These are phyloP conservation scores for Rhinocladiella similis DNA, from an alignment of 2,329 filamentous ascomycete genomes.

Conservation along the genomic window DNA sequence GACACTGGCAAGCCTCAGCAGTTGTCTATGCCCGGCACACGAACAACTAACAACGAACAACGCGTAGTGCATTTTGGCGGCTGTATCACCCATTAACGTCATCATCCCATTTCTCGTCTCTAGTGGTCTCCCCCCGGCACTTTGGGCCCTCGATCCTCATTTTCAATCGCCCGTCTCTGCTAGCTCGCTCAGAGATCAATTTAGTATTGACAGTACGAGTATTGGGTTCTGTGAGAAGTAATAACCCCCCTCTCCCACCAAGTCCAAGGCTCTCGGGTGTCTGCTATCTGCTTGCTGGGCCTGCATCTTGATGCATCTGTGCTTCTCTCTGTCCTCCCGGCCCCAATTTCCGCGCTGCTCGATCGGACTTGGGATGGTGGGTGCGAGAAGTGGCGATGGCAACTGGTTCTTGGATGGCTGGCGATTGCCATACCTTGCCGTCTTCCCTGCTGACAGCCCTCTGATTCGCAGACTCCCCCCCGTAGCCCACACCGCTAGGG, in stretches of 20 bases:
- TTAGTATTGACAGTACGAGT: too few species aligned
- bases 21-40: background rate
- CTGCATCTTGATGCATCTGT: too few species aligned
- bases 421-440: constrained; percentile 24
- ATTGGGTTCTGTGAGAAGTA: too few species aligned
- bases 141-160: constrained; percentile 1
- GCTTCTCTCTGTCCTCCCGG: constrained; percentile 3
- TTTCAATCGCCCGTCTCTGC: background rate
- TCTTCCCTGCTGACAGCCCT: constrained; percentile 22
- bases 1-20: background rate
- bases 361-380: constrained; percentile 15
- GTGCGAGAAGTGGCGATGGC: constrained; percentile 19
- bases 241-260: too few species aligned
- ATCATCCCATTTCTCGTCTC: constrained; percentile 7
- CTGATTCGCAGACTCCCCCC: constrained; percentile 24
- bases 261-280: too few species aligned
- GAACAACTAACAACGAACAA: background rate
- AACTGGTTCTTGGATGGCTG: constrained; percentile 18
- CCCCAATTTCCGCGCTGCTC: constrained; percentile 17
- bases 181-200: too few species aligned
- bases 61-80: constrained; percentile 3
- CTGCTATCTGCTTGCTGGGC: too few species aligned
- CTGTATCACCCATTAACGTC: constrained; percentile 21
- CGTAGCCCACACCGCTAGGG: constrained; percentile 14
- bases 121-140: background rate